phyloP scores from a whole-genome alignment of 169 alveolate genomes.

The Theileria sp. region DNA sequence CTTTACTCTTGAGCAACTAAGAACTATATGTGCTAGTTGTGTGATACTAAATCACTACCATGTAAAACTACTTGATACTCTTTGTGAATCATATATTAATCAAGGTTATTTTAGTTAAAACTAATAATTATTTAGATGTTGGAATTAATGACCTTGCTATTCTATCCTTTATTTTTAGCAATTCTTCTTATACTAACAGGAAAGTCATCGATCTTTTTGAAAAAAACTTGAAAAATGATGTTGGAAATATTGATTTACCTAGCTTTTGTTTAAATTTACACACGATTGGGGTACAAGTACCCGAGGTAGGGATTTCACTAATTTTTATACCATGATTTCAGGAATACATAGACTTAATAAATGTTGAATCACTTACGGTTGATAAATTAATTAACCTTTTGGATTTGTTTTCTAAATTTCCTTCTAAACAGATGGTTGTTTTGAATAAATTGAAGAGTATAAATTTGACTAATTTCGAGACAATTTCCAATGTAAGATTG shows the following conservation, averaged over 20 bases:
- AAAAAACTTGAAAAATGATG: neutral
- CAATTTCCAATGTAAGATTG: slow-evolving; percentile 12
- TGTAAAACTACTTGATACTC: slow-evolving; percentile 20
- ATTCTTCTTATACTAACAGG: slow-evolving; percentile 15
- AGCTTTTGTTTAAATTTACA: slow-evolving; percentile 37
- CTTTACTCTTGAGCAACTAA: slow-evolving; percentile 38
- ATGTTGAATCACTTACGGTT: neutral
- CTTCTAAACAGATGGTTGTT: neutral
- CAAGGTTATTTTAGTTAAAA: neutral
- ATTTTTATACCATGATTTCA: neutral
- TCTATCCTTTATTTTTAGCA: slow-evolving; percentile 40
- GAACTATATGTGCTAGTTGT: slow-evolving; percentile 42
- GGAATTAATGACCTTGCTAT: slow-evolving; percentile 48
- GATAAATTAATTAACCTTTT: neutral
- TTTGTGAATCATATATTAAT: slow-evolving; percentile 18
- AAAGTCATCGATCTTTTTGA: slow-evolving; percentile 36
- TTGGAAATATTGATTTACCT: slow-evolving; percentile 8
- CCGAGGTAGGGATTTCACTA: neutral
- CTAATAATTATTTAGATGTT: slow-evolving; percentile 2
- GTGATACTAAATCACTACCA: slow-evolving; percentile 23
- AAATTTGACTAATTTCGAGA: neutral
- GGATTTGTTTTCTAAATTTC: slow-evolving; percentile 2
- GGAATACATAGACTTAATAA: slow-evolving; percentile 5
- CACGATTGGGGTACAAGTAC: slow-evolving; percentile 24
- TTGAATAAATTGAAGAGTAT: slow-evolving; percentile 8